phyloP scores from a whole-genome alignment of 228 moss, liverwort and hornwort species.

The Sphagnum magellanicum region DNA sequence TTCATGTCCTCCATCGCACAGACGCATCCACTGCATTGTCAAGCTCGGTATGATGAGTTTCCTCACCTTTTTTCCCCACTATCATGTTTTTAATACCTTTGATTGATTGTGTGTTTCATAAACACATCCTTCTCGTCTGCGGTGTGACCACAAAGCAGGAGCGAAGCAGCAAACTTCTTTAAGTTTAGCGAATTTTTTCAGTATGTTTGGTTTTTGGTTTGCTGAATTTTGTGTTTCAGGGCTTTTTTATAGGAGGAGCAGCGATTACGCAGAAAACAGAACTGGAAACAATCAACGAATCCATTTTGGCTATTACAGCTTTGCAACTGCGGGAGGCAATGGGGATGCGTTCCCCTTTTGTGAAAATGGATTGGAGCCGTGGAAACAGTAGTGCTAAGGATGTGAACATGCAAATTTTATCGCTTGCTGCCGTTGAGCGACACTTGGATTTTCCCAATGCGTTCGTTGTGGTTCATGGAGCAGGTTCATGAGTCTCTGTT shows the following conservation, averaged over 20 bases:
- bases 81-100: not conserved
- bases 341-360: slow-evolving; percentile 18
- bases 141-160: not conserved
- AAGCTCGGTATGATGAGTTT: slow-evolving; percentile 36
- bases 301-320: slow-evolving; percentile 35
- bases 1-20: slow-evolving; percentile 22
- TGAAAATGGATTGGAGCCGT: slow-evolving; percentile 61
- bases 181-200: not conserved
- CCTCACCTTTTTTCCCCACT: not conserved
- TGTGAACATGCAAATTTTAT: slow-evolving; percentile 11
- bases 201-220: not conserved
- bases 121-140: not conserved
- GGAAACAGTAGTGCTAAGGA: slow-evolving; percentile 10
- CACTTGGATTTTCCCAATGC: slow-evolving; percentile 33
- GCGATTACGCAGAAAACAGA: slow-evolving; percentile 50
- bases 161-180: not conserved
- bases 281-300: slow-evolving; percentile 40
- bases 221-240: not conserved
- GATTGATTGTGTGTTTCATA: not conserved
- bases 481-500: slow-evolving; percentile 61
- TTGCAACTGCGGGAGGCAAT: slow-evolving; percentile 50
- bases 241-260: slow-evolving; percentile 37
- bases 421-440: slow-evolving; percentile 20
- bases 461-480: slow-evolving; percentile 86
- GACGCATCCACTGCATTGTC: slow-evolving; percentile 56